Base-by-base conservation (phyloP, 768 basidiomycete species). In the Macrocybe gigantea region DNA sequence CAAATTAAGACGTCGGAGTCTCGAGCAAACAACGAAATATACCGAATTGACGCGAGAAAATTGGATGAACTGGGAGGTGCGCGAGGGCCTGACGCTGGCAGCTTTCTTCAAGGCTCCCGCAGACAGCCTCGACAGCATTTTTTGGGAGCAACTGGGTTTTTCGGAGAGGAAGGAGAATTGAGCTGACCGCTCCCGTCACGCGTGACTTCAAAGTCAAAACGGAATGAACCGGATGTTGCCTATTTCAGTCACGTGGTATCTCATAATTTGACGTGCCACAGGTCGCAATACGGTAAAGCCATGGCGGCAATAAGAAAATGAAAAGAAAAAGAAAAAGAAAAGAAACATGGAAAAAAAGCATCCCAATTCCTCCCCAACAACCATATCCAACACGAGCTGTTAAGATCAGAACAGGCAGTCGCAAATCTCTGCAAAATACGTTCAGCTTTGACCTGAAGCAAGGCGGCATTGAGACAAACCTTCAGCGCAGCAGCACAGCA, bases 71-170 rank as follows among this genome's bases (percentile, higher is more conserved):
- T 65, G 63, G 44, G 70, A 60, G 44, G 76, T 66, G 52, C 74
- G 78, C 49, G 76, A 62, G 49, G 71, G 65, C 49, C 74, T 70
- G 51, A 72, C 56, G 53, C 67, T 68, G 56, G 71, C 68, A 55
- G 75, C 76, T 63, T 73, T 78, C 68, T 73, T 82, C 65, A 86
- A 74, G 71, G 78, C 78, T 69, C 80, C 79, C 69, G 79, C 78
- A 64, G 84, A 81, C 71, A 88, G 78, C 83, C 83, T 88, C 68
- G 84, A 82, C 65, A 88, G 68, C 87, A 89, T 89, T 86, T 79
- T 82, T 70, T 64, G 59, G 22, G 22, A 22, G 22, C 61, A 62
- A 64, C 64, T 68, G 63, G 65, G 65, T 75, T 77, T 75, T 67
- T 61, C 60, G 64, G 64, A 66, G 62, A 63, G 61, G 58, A 59